These are phyloP conservation scores for Colletotrichum tropicale DNA, from an alignment of 2,329 filamentous ascomycete genomes.

Conservation along the genomic window DNA sequence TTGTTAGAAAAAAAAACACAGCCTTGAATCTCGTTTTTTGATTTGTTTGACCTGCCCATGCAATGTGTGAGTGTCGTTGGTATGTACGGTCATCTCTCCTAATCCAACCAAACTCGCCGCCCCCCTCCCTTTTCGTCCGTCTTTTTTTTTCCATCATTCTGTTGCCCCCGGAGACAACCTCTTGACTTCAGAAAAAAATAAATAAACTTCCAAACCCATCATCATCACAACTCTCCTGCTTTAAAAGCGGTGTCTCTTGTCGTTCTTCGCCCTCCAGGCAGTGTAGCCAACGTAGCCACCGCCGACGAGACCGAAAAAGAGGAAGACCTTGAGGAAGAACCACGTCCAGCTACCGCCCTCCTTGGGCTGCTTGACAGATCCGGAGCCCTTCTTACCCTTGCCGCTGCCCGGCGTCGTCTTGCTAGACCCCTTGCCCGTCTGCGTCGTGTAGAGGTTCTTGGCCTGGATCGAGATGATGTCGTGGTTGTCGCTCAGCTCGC, in stretches of 20 bases:
- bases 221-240: not conserved
- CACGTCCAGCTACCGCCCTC: slow-evolving; percentile 60
- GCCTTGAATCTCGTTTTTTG: not conserved
- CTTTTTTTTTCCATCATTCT: not conserved
- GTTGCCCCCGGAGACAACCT: not conserved
- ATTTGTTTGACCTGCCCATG: slow-evolving; percentile 1
- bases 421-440: slow-evolving; percentile 34
- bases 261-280: slow-evolving; percentile 72
- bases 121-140: not conserved
- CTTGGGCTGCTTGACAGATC: slow-evolving; percentile 46
- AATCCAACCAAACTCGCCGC: not conserved
- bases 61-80: slow-evolving; percentile 7
- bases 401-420: slow-evolving; percentile 32
- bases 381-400: slow-evolving; percentile 24
- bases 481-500: slow-evolving; percentile 96
- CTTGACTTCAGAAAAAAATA: not conserved
- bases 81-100: slow-evolving; percentile 10
- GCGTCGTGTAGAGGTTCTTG: slow-evolving; percentile 82
- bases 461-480: slow-evolving; percentile 89
- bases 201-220: not conserved
- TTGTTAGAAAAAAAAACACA: not conserved
- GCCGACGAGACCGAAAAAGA: slow-evolving; percentile 72
- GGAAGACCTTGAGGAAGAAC: slow-evolving; percentile 79
- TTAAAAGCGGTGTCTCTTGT: slow-evolving; percentile 64
- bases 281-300: slow-evolving; percentile 88